Conservation (phyloP, 495 filamentous ascomycete genomes). For the Aspergillus bertholletiae region DNA sequence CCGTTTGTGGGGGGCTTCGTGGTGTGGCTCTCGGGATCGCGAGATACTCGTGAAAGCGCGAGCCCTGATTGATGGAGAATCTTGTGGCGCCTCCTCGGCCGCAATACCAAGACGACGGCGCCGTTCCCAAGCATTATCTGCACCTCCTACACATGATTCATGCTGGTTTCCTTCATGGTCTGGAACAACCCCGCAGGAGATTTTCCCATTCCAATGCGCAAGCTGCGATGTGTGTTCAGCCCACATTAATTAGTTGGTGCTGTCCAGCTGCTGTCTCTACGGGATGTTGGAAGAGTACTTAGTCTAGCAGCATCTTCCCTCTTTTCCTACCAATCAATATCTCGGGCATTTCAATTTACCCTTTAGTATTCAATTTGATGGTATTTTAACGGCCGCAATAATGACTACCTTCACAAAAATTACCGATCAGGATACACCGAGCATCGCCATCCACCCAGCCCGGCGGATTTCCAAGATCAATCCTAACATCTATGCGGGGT, state of each 20-base stretch:
- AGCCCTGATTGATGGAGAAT: slow-evolving; percentile 37
- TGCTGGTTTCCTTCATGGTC: slow-evolving; percentile 5
- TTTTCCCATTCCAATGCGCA: slow-evolving; percentile 16
- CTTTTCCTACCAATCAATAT: slow-evolving; percentile 17
- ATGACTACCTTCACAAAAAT: slow-evolving; percentile 73
- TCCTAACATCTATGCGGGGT: slow-evolving; percentile 71
- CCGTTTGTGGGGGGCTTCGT: slow-evolving; percentile 11
- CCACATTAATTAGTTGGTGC: slow-evolving; percentile 21
- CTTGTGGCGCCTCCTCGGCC: slow-evolving; percentile 14
- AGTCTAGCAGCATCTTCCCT: slow-evolving; percentile 10
- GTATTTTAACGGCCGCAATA: slow-evolving; percentile 2
- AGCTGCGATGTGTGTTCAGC: slow-evolving; percentile 1
- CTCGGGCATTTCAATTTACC: not conserved
- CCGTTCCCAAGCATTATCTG: slow-evolving; percentile 1
- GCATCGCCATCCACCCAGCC: slow-evolving; percentile 56
- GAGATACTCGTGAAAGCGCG: not conserved
- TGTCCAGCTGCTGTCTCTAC: slow-evolving; percentile 16
- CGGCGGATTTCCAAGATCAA: slow-evolving; percentile 66
- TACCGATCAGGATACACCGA: slow-evolving; percentile 49
- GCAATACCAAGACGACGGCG: slow-evolving; percentile 14
- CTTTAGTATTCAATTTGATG: not conserved
- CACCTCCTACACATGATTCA: not conserved
- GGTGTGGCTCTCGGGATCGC: slow-evolving; percentile 1
- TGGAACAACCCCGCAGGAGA: slow-evolving; percentile 19
- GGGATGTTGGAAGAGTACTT: slow-evolving; percentile 3